Base-by-base conservation (phyloP, 1,139 yeast genomes). In the Tardiomyces blankii region DNA sequence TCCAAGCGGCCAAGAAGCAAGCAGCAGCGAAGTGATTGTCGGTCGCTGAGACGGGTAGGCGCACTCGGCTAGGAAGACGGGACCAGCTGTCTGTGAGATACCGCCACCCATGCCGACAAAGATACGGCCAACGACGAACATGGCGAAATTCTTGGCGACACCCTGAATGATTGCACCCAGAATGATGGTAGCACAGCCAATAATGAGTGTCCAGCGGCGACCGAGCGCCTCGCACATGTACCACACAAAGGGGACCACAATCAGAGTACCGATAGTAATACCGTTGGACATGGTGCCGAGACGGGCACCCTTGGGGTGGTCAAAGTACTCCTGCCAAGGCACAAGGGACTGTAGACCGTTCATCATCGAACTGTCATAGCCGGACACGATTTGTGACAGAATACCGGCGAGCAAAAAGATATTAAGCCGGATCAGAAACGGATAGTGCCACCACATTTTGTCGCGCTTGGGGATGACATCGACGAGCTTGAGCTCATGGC, bases 1-100 rank as follows among this genome's bases (percentile, higher is more conserved):
- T 44, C 79, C 45, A 73, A 64, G 49, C 73, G 73, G 66, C 78
- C 73, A 21, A 73, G 66, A 45, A 74, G 65, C 55, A 74, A 79
- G 62, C n/a, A 73, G 72, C 50, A 69, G 57, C 5, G 75, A 76
- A 19, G 75, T 74, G 39, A 76, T 62, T 23, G 66, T 59, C 50
- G 85, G 85, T 27, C 85, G 79, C 53, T 76, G 74, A 46, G 70
- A 67, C 54, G 76, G 72, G 45, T 89, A 84, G 18, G 84, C 72
- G 47, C 82, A 70, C 61, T 84, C 93, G n/a, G 85, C 73, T 48
- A 82, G 75, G 63, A 82, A 84, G 42, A 82, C 82, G 4, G 89
- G 85, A 39, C 83, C 75, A 50, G 78, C 77, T 14, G 88, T 74
- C 2, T 88, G 80, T 56, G 83, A 80, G 48, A 81, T 66, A 42